Evolutionary conservation across 164 flowering plant genomes (phyloP).

Genomic region (Vitis amurensis): DNA sequence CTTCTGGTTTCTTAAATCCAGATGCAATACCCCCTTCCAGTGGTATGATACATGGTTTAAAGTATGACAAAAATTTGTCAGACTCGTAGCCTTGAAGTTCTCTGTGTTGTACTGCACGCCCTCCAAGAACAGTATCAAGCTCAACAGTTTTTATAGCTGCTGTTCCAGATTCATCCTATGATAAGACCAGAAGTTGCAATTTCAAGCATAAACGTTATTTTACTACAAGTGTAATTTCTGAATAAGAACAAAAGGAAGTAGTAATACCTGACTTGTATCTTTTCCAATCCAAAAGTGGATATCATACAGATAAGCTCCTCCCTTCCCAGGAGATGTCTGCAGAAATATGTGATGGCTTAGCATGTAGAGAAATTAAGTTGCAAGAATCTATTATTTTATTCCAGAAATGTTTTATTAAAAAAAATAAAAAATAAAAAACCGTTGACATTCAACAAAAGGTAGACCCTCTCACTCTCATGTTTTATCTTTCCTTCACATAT

Average conservation of each 20-base stretch:
- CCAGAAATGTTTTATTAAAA: not conserved
- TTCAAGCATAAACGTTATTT: not conserved
- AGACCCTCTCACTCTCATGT: too few relatives aligned
- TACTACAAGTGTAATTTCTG: not conserved
- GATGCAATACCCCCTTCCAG: constrained; percentile 98
- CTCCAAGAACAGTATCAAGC: constrained; percentile 95
- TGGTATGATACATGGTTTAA: constrained; percentile 95
- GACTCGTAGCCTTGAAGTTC: constrained; percentile 98
- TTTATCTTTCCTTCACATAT: not conserved
- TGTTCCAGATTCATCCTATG: constrained; percentile 97
- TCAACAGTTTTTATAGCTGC: constrained; percentile 99
- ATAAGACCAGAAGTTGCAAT: constrained; percentile 12
- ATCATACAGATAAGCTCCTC: constrained; percentile 80
- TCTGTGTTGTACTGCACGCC: constrained; percentile 97
- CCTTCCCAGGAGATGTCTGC: constrained; percentile 81
- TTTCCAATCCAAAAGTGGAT: constrained; percentile 98
- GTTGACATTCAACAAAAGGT: too few relatives aligned
- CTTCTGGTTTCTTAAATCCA: constrained; percentile 82
- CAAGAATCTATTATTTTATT: not conserved
- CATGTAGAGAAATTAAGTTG: too few relatives aligned
- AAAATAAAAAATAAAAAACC: not conserved
- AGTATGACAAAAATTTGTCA: constrained; percentile 96
- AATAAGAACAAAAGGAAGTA: constrained; percentile 6
- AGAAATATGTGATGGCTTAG: constrained; percentile 4
- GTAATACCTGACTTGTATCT: constrained; percentile 87